These are phyloP conservation scores for Hypoxylon rickii DNA, from an alignment of 495 filamentous ascomycete genomes.

Conservation along the genomic window DNA sequence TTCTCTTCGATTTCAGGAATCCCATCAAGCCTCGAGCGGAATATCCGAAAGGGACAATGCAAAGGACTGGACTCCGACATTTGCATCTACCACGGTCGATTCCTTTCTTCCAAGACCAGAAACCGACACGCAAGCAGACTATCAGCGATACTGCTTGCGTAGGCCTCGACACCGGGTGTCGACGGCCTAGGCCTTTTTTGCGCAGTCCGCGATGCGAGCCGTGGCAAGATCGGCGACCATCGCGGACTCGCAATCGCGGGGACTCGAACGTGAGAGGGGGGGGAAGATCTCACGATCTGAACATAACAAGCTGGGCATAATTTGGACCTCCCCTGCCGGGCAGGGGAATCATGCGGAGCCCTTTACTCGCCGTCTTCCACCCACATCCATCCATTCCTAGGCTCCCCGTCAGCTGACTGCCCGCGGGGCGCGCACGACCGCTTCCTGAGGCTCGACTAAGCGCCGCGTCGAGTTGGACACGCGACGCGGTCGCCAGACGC, in stretches of 20 bases:
- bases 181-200: slow-evolving; percentile 43
- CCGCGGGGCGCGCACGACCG: slow-evolving; percentile 15
- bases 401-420: slow-evolving; percentile 9
- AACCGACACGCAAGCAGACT: slow-evolving; percentile 36
- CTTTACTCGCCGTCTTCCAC: slow-evolving; percentile 36
- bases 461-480: slow-evolving; percentile 36
- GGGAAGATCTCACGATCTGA: slow-evolving; percentile 38
- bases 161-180: slow-evolving; percentile 55
- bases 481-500: slow-evolving; percentile 8
- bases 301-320: slow-evolving; percentile 37
- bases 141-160: slow-evolving; percentile 44
- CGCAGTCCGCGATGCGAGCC: slow-evolving; percentile 28
- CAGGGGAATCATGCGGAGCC: slow-evolving; percentile 36
- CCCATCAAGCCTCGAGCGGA: slow-evolving; percentile 35
- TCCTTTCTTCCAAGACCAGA: slow-evolving; percentile 38
- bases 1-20: slow-evolving; percentile 35
- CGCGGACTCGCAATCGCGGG: slow-evolving; percentile 26
- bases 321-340: slow-evolving; percentile 32
- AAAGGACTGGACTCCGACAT: slow-evolving; percentile 30
- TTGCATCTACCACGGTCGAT: slow-evolving; percentile 37
- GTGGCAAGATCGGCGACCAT: slow-evolving; percentile 38
- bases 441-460: slow-evolving; percentile 28
- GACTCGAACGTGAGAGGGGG: slow-evolving; percentile 36
- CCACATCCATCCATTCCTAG: slow-evolving; percentile 24
- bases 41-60: slow-evolving; percentile 35